These are phyloP conservation scores for Cupressus sempervirens DNA, from an alignment of 75 land plant species.

Conservation along the genomic window DNA sequence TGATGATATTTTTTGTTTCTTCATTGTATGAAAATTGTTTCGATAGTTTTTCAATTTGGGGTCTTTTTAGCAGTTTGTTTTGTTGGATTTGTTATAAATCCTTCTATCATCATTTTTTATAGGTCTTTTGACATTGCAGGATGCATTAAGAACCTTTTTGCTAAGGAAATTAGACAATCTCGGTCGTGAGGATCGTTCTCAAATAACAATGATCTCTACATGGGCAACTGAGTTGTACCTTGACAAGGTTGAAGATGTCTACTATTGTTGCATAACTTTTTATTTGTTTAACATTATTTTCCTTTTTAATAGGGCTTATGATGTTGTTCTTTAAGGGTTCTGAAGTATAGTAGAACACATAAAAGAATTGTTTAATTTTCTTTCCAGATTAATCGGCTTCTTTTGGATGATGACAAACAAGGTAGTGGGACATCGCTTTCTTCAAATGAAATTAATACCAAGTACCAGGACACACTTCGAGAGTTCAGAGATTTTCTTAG, in stretches of 20 bases:
- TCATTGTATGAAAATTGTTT: neutral
- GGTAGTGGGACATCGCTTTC: constrained; percentile 2
- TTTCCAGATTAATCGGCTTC: constrained; percentile 70
- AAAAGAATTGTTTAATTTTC: neutral
- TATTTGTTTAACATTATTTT: constrained; percentile 1
- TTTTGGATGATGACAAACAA: constrained; percentile 56
- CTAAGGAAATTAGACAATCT: constrained; percentile 86
- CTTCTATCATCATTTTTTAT: neutral
- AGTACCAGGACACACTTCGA: constrained; percentile 58
- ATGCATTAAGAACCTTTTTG: constrained; percentile 86
- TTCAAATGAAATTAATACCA: constrained; percentile 30
- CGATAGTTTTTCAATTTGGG: neutral
- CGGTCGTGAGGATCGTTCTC: constrained; percentile 83
- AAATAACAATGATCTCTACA: constrained; percentile 96
- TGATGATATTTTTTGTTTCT: neutral
- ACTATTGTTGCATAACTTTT: neutral
- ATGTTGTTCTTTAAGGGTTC: neutral
- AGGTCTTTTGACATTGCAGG: constrained; percentile 37
- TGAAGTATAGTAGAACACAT: neutral
- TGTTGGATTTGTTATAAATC: neutral
- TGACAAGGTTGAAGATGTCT: constrained; percentile 71
- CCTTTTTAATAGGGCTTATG: neutral
- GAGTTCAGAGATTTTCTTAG: constrained; percentile 96
- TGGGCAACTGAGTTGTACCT: constrained; percentile 94
- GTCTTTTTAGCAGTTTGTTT: neutral